phyloP scores from a whole-genome alignment of 2,329 filamentous ascomycete species.

The Pezicula rhizophila region DNA sequence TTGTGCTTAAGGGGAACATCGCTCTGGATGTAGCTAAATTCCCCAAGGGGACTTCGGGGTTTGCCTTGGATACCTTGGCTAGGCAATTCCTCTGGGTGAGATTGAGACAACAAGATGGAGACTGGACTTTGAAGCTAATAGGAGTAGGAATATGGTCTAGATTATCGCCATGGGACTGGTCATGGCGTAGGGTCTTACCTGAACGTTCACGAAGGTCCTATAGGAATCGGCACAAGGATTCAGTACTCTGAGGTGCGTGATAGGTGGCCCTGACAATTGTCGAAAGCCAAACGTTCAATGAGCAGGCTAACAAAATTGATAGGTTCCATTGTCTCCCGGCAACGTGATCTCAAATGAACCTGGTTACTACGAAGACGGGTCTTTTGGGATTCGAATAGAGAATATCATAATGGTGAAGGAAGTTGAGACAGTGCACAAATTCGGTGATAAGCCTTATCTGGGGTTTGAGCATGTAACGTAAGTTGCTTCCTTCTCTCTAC shows the following conservation, averaged over 20 bases:
- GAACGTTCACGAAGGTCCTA: constrained; percentile 96
- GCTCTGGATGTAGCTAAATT: constrained; percentile 81
- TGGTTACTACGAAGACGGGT: constrained; percentile 93
- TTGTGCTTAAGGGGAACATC: constrained; percentile 93
- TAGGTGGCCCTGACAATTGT: no score
- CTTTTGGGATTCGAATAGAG: constrained; percentile 92
- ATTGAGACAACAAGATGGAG: background rate
- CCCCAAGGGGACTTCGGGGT: constrained; percentile 91
- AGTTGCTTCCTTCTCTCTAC: no score
- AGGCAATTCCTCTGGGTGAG: constrained; percentile 86
- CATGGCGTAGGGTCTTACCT: constrained; percentile 93
- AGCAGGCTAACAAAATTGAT: background rate
- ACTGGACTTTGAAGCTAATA: no score
- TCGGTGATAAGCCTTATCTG: constrained; percentile 89
- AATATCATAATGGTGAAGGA: constrained; percentile 91
- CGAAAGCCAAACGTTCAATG: background rate
- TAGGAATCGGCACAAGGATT: constrained; percentile 87
- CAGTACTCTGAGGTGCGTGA: constrained; percentile 66
- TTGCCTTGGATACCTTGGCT: constrained; percentile 81
- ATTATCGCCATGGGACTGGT: constrained; percentile 94
- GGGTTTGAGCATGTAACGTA: constrained; percentile 90
- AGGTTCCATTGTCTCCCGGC: constrained; percentile 75
- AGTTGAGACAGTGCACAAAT: constrained; percentile 77
- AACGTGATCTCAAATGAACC: constrained; percentile 96
- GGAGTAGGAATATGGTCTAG: constrained; percentile 64